Conservation (phyloP, 805 yeast genomes). For the Millerozyma miso region DNA sequence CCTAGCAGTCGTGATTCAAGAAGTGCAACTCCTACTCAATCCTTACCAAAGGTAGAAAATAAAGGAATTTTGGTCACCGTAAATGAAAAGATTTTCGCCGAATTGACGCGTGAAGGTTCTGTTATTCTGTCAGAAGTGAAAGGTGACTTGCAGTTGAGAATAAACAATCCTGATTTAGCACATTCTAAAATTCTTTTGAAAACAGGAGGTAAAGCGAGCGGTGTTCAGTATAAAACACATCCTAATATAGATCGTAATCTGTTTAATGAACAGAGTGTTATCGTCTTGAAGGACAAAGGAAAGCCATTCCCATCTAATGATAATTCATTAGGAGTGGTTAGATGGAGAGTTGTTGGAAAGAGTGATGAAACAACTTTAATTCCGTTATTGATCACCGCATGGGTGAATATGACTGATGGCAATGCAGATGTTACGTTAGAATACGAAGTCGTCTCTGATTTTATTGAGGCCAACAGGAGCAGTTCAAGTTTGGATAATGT, state of each 20-base stretch:
- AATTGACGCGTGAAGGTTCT: constrained; percentile 80
- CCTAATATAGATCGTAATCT: constrained; percentile 86
- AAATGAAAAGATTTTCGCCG: constrained; percentile 74
- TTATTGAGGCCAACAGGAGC: constrained; percentile 21
- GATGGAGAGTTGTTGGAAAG: constrained; percentile 80
- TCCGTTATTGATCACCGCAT: constrained; percentile 76
- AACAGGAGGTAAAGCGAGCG: constrained; percentile 44
- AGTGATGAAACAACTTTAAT: constrained; percentile 50
- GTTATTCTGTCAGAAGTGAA: constrained; percentile 67
- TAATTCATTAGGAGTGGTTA: constrained; percentile 82
- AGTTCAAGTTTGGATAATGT: constrained; percentile 50
- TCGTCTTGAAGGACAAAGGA: constrained; percentile 71
- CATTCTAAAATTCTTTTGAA: constrained; percentile 59
- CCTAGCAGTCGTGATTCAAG: constrained; percentile 15
- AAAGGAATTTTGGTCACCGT: constrained; percentile 77
- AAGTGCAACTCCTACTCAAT: constrained; percentile 21
- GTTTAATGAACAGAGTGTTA: constrained; percentile 53
- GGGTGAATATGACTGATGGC: constrained; percentile 70
- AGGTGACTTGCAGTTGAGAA: constrained; percentile 87
- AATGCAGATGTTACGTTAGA: constrained; percentile 78
- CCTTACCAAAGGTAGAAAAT: constrained; percentile 39
- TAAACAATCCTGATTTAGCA: constrained; percentile 71
- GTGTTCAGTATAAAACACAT: constrained; percentile 82
- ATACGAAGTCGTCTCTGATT: constrained; percentile 62
- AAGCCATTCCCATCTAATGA: constrained; percentile 91